Evolutionary conservation across 1,284 basidiomycete genomes (phyloP), one percentile per base, ranked within the genome.

Genomic region (Boletus smithii): DNA sequence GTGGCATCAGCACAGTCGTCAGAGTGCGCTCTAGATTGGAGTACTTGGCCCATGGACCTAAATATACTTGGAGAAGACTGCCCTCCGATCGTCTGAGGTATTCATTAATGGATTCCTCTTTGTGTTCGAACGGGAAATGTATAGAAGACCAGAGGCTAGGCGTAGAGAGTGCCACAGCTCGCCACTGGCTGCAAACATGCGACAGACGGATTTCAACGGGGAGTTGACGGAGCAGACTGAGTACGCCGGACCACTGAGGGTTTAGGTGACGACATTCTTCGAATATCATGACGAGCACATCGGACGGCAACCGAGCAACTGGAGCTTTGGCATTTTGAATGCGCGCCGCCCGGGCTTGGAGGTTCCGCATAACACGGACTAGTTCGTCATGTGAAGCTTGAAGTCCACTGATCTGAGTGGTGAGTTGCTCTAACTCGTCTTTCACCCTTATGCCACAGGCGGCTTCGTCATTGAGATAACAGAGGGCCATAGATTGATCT

Each of bases 371-470:
- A 29, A 40, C 46, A n/a, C 51, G 53, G 35, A 53, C 36, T 8
- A 66, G 37, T 32, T 67, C 60, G 23, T 67, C 62, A 43, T 67
- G 63, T 4, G 65, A 67, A 26, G 65, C 50, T 31, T 67, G 63
- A 20, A 63, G 63, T 3, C 51, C 58, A 3, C 26, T 42, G 47
- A 63, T 65, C 48, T 57, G 62, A 50, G 45, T 11, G 16, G 48
- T 53, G 35, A 63, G 60, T 37, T 62, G 55, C 23, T 61, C 62
- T 26, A 67, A 42, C 33, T 66, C 62, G 45, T 61, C 51, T 14
- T 57, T 43, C n/a, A 42, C 35, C 30, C 38, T 38, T 6, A 42
- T 38, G 34, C 26, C 42, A 42, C 42, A 40, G 24, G 40, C 41
- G 43, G 49, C 26, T 23, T 50, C 42, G 50, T 59, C 61, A 42